Evolutionary conservation across 345 rosid genomes (phyloP).

Genomic region (Sapria himalayana): DNA sequence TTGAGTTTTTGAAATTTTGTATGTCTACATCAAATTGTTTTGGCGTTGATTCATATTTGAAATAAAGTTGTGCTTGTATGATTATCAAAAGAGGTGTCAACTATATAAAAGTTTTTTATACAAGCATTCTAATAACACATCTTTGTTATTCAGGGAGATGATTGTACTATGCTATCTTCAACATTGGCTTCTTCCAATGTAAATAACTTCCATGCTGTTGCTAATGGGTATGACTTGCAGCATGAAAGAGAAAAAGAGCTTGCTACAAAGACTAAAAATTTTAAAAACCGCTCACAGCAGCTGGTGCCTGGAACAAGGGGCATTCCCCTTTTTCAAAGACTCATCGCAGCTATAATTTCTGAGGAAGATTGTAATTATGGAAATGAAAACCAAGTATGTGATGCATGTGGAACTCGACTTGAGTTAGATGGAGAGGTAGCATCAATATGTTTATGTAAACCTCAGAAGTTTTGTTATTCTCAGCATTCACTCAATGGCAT

Average conservation of each 20-base stretch:
- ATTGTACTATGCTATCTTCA: constrained; percentile 11
- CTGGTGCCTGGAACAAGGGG: constrained; percentile 17
- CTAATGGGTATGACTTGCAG: constrained; percentile 19
- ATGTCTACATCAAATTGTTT: too few species aligned
- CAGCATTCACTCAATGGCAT: constrained; percentile 24
- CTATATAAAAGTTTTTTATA: too few species aligned
- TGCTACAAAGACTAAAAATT: constrained; percentile 9
- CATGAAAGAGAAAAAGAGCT: constrained; percentile 12
- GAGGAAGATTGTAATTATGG: constrained; percentile 37
- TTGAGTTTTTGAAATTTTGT: too few species aligned
- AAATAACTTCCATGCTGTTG: constrained; percentile 9
- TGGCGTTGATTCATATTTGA: too few species aligned
- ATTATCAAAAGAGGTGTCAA: too few species aligned
- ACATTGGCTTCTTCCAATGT: constrained; percentile 9
- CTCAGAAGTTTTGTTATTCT: constrained; percentile 18
- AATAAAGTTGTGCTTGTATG: too few species aligned
- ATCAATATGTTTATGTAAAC: constrained; percentile 30
- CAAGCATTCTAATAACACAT: not conserved
- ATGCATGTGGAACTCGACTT: constrained; percentile 33
- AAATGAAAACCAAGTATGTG: constrained; percentile 27
- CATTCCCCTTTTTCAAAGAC: constrained; percentile 52
- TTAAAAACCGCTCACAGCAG: constrained; percentile 17
- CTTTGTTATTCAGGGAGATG: constrained; percentile 20
- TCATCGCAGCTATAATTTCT: constrained; percentile 63
- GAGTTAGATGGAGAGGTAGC: constrained; percentile 38